Evolutionary conservation across 106 monocot genomes (phyloP), one percentile per base, ranked within the genome.

Genomic region (Dendrobium chrysotoxum): DNA sequence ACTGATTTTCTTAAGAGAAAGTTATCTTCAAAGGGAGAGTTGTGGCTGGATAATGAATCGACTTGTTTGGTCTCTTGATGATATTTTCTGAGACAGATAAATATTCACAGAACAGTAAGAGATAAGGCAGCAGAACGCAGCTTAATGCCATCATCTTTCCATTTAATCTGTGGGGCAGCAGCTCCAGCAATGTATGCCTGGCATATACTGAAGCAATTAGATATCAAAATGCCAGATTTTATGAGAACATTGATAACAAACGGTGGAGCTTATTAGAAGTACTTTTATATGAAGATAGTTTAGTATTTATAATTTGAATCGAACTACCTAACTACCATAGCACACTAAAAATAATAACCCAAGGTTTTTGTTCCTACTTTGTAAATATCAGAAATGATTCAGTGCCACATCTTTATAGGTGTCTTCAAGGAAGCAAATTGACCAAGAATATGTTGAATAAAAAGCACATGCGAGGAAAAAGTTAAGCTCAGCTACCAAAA

Each of bases 111-210:
- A 85, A 99, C 76, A 13, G 95, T 88, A 3, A 99, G 77, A 70
- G 98, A 99, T 80, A 99, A 88, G 15, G 98, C 95, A 75, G 98
- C 92, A 35, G 98, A 99, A 10, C 98, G 83, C 54, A 99, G 82
- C 82, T 91, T 91, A 23, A 91, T 79, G 35, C 98, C 98, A 67
- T 95, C 98, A 50, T 91, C 88, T 72, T 91, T 91, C 98, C 98
- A 99, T 78, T 91, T 99, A 44, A 75, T 46, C 18, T 91, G 72
- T 76, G 95, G 93, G 30, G 98, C 92, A 87, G 95, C 58, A 35
- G 92, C 92, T 65, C 89, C 98, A 67, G 89, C 92, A 81, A 99
- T 93, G 68, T 86, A 88, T 80, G 89, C 85, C 98, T 99, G 83
- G 15, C 21, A 38, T 71, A 71, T 71, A 35, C 28, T 9, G 35